Conservation (phyloP, 2,329 filamentous ascomycete species). For the Phyllosticta citrichinensis region DNA sequence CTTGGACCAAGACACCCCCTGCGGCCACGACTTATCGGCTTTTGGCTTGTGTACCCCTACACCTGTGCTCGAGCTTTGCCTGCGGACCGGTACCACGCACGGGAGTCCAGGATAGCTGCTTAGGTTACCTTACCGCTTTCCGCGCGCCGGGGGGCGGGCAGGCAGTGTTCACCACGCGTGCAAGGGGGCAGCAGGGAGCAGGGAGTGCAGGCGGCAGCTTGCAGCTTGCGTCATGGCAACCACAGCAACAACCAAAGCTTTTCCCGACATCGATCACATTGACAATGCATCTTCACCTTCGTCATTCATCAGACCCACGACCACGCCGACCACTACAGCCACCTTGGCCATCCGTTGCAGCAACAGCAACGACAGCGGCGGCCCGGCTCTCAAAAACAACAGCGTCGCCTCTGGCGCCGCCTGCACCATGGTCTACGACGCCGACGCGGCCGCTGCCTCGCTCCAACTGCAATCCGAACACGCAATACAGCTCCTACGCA, state of each 20-base stretch:
- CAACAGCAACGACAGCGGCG: background rate
- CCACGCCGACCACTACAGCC: background rate
- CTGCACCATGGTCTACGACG: background rate
- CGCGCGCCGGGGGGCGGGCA: background rate
- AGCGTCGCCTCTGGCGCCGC: background rate
- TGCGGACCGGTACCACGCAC: background rate
- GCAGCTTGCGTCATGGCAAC: constrained; percentile 8
- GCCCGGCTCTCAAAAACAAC: background rate
- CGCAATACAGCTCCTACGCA: constrained; percentile 30
- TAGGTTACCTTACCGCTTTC: background rate
- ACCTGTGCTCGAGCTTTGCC: background rate
- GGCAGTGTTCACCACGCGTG: background rate
- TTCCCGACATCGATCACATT: background rate
- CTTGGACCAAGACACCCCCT: background rate
- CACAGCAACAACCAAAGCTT: background rate
- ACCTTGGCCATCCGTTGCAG: background rate
- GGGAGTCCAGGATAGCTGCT: background rate
- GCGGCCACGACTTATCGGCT: background rate
- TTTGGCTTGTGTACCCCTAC: background rate
- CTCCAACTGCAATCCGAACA: constrained; percentile 33
- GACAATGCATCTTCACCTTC: background rate
- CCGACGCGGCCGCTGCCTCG: background rate
- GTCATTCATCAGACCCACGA: background rate
- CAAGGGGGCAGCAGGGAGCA: background rate
- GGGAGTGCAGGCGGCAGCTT: background rate